Percentiles rank a stretch among this genome's conserved stretches.
Conservation (phyloP, 176 grass and related monocot species). For the Oryza meridionalis region DNA sequence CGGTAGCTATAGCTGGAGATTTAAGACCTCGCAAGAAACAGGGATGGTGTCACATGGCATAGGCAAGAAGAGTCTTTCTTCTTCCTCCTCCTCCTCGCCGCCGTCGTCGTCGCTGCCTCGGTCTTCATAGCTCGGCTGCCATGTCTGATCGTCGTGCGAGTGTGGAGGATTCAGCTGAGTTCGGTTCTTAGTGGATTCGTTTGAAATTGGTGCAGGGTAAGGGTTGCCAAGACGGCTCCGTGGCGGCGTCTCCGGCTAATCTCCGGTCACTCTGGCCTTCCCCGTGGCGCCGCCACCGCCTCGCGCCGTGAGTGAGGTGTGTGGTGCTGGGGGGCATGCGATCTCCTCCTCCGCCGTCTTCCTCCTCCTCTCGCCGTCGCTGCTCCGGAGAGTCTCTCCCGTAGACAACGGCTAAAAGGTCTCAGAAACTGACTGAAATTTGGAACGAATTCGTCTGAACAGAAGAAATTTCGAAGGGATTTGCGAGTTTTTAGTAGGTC, state of each 20-base stretch:
- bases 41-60: too few species aligned
- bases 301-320: constrained; percentile 71
- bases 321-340: constrained; percentile 44
- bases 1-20: too few species aligned
- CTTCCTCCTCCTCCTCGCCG: neutral
- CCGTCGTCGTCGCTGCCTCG: neutral
- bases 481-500: neutral
- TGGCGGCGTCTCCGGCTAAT: constrained; percentile 36
- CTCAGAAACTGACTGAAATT: neutral
- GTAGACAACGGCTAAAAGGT: constrained; percentile 81
- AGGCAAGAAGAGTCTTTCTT: neutral
- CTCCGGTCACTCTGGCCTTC: constrained; percentile 79
- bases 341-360: constrained; percentile 25
- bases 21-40: neutral
- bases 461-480: neutral
- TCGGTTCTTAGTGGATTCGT: neutral
- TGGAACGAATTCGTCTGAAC: neutral
- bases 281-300: constrained; percentile 31
- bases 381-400: constrained; percentile 51
- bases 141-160: constrained; percentile 24
- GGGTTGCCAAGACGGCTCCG: constrained; percentile 48
- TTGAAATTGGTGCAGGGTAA: constrained; percentile 47
- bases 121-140: neutral
- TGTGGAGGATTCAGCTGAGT: neutral
- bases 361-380: constrained; percentile 42